Conservation (phyloP, 441 rosid species). For the Syzygium malaccense region DNA sequence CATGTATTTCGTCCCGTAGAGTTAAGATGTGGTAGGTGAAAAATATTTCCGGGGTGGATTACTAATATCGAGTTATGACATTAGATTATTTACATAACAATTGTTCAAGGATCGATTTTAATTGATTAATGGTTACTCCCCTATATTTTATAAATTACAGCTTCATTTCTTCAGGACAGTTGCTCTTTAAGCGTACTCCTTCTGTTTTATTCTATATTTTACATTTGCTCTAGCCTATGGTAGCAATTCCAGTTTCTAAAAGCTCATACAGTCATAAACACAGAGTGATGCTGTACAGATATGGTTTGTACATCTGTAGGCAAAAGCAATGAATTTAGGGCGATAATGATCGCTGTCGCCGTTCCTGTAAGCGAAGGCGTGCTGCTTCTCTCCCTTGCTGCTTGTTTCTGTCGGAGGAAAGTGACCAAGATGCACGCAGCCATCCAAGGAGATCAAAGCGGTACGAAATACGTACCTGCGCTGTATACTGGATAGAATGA, state of each 20-base stretch:
- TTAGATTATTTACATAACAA: not conserved
- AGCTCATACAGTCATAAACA: not conserved
- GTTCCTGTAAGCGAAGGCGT: not conserved
- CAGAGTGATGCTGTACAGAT: not conserved
- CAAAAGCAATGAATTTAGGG: not conserved
- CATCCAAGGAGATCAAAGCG: not conserved
- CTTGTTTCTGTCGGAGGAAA: not conserved
- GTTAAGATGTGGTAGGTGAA: not conserved
- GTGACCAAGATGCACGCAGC: not conserved
- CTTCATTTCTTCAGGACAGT: not conserved
- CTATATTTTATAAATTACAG: not conserved
- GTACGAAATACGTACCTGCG: not conserved
- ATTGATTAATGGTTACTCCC: not conserved
- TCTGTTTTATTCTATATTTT: not conserved
- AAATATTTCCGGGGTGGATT: not conserved
- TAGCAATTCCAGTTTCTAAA: not conserved
- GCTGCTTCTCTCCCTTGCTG: not conserved
- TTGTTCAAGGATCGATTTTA: not conserved
- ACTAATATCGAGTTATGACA: not conserved
- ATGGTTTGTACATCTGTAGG: not conserved
- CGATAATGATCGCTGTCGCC: not conserved
- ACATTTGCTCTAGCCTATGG: not conserved
- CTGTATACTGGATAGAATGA: not conserved
- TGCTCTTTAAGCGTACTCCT: not conserved
- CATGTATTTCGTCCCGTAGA: too few species aligned